Evolutionary conservation across 257 asterid species (phyloP), one percentile per base, ranked within the genome.

Genomic region (Catharanthus roseus): DNA sequence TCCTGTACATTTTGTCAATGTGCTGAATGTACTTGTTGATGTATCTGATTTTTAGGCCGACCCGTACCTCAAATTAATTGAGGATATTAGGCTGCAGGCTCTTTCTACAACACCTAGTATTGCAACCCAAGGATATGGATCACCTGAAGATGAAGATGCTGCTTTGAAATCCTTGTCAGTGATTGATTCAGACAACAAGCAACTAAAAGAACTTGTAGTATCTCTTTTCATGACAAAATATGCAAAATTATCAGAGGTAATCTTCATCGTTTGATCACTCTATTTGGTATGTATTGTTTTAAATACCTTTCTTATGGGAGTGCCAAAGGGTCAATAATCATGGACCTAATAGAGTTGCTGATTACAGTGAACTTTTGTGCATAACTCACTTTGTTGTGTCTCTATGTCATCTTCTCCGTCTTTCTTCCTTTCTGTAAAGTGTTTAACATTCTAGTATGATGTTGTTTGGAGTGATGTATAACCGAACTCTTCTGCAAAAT

Each of bases 111-210:
- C 65, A 51, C 65, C 67, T 54, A 51, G 67, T 66, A 49, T 77
- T 50, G 77, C 61, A 47, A 74, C 84, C 19, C 58, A 69, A 71
- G 61, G 55, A 69, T 83, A 83, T 57, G 83, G 87, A 33, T 76
- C 88, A 39, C 79, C 63, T 45, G 86, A 81, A 49, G 82, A 84
- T 74, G 86, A 84, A 47, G 68, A 57, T 73, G 83, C 82, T 70
- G 85, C 87, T 33, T 15, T 78, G 76, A 69, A 58, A 57, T 73
- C 85, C 66, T 71, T 80, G 66, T 83, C 85, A 13, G 73, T 69
- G 45, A 81, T 81, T 71, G 75, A 76, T 64, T 68, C 74, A 24
- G 71, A 62, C 54, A 79, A 81, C 51, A 72, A 72, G 54, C 79
- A 77, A 51, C 50, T 81, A 28, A 84, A 79, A 71, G 81, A 84